phyloP scores from a whole-genome alignment of 1,139 yeast species.

The Diutina mesorugosa region DNA sequence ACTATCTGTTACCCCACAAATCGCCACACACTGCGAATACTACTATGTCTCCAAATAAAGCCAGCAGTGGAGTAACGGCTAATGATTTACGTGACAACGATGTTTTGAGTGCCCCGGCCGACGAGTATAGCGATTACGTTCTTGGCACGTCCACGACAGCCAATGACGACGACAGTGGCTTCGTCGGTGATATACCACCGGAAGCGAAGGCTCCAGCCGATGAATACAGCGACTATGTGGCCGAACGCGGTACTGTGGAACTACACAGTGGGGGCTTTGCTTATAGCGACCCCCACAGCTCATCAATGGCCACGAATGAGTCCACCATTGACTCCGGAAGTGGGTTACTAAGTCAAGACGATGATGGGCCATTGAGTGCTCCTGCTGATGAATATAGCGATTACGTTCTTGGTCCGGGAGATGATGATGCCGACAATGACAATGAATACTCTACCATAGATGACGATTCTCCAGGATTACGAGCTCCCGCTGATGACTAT shows the following conservation, averaged over 20 bases:
- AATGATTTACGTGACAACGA: not conserved
- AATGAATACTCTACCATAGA: not conserved
- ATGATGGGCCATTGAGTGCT: not conserved
- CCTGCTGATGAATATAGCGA: not conserved
- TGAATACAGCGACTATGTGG: not conserved
- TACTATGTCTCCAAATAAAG: not conserved
- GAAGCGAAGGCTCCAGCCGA: not conserved
- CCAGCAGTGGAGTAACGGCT: not conserved
- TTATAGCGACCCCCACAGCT: not conserved
- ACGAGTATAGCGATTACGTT: not conserved
- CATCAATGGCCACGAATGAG: not conserved
- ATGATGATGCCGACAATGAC: not conserved
- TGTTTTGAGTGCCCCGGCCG: not conserved
- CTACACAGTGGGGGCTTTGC: not conserved
- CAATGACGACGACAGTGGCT: not conserved
- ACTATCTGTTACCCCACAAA: not conserved
- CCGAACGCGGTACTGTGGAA: not conserved
- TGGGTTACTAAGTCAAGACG: not conserved
- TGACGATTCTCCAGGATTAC: not conserved
- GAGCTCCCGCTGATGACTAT: not conserved
- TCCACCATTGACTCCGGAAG: not conserved
- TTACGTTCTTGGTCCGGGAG: not conserved
- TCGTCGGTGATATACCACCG: not conserved
- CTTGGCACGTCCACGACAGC: not conserved
- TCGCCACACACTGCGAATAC: not conserved